A percentile compares a stretch with the other conserved stretches of the same genome.
Evolutionary conservation across 2,329 filamentous ascomycete genomes (phyloP).

Genomic region (Xylaria sp.): DNA sequence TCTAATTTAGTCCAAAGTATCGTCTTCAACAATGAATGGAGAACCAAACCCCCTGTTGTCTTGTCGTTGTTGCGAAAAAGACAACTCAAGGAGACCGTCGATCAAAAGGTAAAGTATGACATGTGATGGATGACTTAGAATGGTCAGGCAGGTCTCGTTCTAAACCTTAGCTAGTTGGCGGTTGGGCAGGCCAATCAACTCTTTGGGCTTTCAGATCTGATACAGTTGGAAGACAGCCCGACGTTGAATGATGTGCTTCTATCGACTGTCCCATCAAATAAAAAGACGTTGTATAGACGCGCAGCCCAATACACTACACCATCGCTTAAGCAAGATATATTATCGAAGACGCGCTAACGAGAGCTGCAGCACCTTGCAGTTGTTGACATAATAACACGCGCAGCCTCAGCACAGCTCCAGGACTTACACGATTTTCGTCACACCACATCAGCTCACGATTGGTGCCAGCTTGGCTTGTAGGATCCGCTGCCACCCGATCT

Average conservation of each 20-base stretch:
- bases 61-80: not conserved
- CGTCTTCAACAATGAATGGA: not conserved
- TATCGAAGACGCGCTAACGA: not conserved
- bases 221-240: slow-evolving; percentile 1
- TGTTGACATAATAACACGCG: not conserved
- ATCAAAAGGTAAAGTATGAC: slow-evolving; percentile 5
- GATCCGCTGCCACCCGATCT: slow-evolving; percentile 27
- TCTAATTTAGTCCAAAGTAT: not conserved
- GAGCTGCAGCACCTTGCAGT: slow-evolving; percentile 3
- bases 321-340: slow-evolving; percentile 5
- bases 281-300: not conserved
- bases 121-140: not conserved
- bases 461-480: slow-evolving; percentile 27
- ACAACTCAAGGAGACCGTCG: not conserved
- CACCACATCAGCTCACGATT: slow-evolving; percentile 36
- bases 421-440: slow-evolving; percentile 10
- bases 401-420: not conserved
- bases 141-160: not conserved
- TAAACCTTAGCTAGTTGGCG: not conserved
- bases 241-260: not conserved
- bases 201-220: not conserved
- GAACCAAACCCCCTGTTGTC: not conserved
- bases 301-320: slow-evolving; percentile 6
- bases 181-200: slow-evolving; percentile 18
- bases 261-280: slow-evolving; percentile 7